Conservation (phyloP, 441 rosid genomes). For the Erodium texanum region DNA sequence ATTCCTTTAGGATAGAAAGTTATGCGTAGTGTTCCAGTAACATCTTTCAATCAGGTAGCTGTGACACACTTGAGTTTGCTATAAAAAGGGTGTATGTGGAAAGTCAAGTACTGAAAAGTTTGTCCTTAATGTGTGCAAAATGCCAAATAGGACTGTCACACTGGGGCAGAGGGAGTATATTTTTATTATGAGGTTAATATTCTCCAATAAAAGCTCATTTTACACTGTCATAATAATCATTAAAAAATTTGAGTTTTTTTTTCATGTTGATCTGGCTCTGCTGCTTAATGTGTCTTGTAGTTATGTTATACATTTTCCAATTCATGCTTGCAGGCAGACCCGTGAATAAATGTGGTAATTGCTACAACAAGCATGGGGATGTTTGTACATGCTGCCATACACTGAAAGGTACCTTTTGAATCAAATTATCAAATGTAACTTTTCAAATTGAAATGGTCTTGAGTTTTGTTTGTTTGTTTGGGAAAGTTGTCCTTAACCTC, state of each 20-base stretch:
- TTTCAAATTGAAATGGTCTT: not conserved
- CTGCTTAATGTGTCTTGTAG: not conserved
- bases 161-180: not conserved
- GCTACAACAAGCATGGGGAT: not conserved
- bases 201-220: not conserved
- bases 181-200: not conserved
- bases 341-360: not conserved
- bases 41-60: not conserved
- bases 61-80: not conserved
- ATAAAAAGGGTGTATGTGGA: not conserved
- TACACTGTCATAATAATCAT: not conserved
- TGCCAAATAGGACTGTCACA: not conserved
- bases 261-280: not conserved
- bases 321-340: not conserved
- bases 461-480: not conserved
- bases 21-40: not conserved
- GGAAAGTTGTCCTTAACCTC: conserved; percentile 11
- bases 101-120: not conserved
- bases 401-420: not conserved
- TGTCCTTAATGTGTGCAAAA: not conserved
- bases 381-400: not conserved
- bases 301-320: not conserved
- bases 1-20: not conserved
- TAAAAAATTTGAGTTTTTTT: no score
- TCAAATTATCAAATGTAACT: not conserved